Conservation (phyloP, 1,284 basidiomycete genomes). For the Gymnopus androsaceus region DNA sequence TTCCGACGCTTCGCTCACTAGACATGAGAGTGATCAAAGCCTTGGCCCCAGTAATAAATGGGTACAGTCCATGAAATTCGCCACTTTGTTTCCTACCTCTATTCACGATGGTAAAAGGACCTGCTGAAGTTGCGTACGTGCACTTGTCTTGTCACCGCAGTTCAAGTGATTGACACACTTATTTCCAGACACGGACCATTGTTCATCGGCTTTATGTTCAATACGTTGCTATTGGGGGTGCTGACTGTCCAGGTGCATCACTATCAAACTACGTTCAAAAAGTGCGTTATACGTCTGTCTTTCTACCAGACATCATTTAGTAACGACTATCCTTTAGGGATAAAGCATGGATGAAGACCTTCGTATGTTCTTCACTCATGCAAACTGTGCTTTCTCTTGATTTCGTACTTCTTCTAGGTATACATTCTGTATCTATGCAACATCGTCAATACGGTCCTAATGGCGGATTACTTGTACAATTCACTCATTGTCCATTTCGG, state of each 20-base stretch:
- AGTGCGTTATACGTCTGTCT: conserved; percentile 20
- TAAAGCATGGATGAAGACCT: conserved; percentile 20
- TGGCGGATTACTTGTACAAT: conserved; percentile 37
- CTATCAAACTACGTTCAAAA: conserved; percentile 34
- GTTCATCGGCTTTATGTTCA: conserved; percentile 35
- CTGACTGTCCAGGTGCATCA: conserved; percentile 40
- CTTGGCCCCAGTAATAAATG: no score
- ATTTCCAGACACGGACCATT: conserved; percentile 33
- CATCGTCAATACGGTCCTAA: conserved; percentile 36
- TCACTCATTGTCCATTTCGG: conserved; percentile 38
- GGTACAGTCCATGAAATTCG: no score
- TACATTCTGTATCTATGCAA: conserved; percentile 34
- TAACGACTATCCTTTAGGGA: no score
- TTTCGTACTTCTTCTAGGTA: conserved; percentile 25
- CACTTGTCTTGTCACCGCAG: no score
- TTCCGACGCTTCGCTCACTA: no score
- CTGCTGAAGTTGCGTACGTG: no score
- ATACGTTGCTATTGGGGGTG: conserved; percentile 38
- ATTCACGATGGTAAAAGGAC: no score
- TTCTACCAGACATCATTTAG: no score
- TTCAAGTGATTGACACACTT: background rate
- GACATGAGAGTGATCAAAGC: no score
- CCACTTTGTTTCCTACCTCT: no score
- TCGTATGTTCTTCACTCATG: conserved; percentile 13
- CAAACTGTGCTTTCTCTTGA: background rate